Base-by-base conservation (phyloP, 2,329 filamentous ascomycete genomes). In the Colletotrichum sojae region DNA sequence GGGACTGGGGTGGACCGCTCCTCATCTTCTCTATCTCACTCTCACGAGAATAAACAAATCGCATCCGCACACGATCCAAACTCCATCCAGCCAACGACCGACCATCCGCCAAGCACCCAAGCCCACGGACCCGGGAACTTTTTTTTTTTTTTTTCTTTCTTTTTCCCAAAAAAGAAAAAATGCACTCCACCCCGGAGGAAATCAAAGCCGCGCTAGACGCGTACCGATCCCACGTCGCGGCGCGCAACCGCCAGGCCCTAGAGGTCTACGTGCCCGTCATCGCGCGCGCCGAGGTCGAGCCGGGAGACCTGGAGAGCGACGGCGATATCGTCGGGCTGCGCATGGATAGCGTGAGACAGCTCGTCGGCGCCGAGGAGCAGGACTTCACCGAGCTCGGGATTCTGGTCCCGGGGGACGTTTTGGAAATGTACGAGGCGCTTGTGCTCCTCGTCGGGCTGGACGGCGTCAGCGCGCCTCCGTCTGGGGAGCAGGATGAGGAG, bases 231-330 rank as follows among this genome's bases (percentile, higher is more conserved):
- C 56, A 25, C 56, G 56, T 59, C 18, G 45, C 45, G n/a, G 39
- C 45, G 16, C 56, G 45, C 22, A 59, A 49, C 56, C 43, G 56
- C 56, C 43, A 20, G 43, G 25, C 25, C 25, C 56, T 59, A 6
- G 56, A 49, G 25, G 56, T 59, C 45, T 59, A 49, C 43, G 56
- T 59, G 15, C 56, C 43, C 43, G 48, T 59, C 45, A 59, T 59
- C 56, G 56, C 56, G 16, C 16, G 22, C 45, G 56, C 56, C n/a
- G 49, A 27, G 16, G n/a, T 49, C 8, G 45, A 59, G 31, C 39
- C 36, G 6, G 56, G 27, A 25, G 56, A 49, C 43, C 25, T 31
- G 16, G 55, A 36, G 22, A 18, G 20, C 10, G 43, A 18, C 45
- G 56, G 39, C n/a, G 43, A 59, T 45, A n/a, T 59, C n/a, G 56